Percentiles rank a stretch among this genome's conserved stretches.
Conservation (phyloP, 805 yeast genomes). For the Wickerhamomyces rabaulensis region DNA sequence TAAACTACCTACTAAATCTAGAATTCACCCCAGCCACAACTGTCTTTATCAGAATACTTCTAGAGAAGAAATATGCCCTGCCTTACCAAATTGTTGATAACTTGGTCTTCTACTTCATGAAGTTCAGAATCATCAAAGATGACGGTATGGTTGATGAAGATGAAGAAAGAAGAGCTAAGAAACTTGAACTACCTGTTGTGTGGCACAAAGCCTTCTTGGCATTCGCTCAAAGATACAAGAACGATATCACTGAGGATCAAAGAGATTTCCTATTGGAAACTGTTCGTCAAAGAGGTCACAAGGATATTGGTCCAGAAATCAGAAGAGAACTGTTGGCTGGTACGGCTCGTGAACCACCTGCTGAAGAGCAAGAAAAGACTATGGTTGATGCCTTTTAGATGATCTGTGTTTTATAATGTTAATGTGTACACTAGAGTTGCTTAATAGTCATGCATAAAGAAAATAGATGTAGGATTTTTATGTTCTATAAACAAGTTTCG, state of each 20-base stretch:
- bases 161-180: slow-evolving; percentile 32
- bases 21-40: slow-evolving; percentile 88
- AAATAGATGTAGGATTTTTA: neutral
- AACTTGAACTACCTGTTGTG: slow-evolving; percentile 66
- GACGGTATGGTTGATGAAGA: slow-evolving; percentile 34
- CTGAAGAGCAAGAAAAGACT: slow-evolving; percentile 23
- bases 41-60: slow-evolving; percentile 79
- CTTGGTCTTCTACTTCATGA: slow-evolving; percentile 88
- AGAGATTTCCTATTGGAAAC: slow-evolving; percentile 91
- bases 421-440: neutral
- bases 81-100: slow-evolving; percentile 97
- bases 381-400: slow-evolving; percentile 28
- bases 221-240: slow-evolving; percentile 93
- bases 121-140: slow-evolving; percentile 62
- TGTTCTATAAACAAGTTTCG: neutral
- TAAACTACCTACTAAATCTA: slow-evolving; percentile 73
- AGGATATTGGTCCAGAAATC: slow-evolving; percentile 86
- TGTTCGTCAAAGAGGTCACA: slow-evolving; percentile 84
- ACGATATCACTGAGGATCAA: slow-evolving; percentile 98
- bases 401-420: neutral
- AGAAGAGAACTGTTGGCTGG: slow-evolving; percentile 93
- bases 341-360: slow-evolving; percentile 45
- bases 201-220: slow-evolving; percentile 97
- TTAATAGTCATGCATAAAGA: neutral
- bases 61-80: slow-evolving; percentile 93